Base-by-base conservation (phyloP, 768 basidiomycete genomes). In the Pleurotus ostreatus region DNA sequence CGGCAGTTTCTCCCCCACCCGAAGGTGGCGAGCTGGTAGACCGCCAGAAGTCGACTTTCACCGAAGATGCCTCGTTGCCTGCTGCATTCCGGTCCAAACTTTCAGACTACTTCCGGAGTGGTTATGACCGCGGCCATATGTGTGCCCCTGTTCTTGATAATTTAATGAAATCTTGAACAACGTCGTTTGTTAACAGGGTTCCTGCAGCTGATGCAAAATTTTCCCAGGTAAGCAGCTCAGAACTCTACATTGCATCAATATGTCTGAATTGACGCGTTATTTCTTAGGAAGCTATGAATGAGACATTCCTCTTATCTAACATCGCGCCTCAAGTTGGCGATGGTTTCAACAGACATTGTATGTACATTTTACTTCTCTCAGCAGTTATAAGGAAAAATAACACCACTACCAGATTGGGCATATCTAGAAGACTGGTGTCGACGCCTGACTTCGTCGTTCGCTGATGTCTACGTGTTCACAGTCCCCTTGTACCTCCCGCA, bases 81-180 rank as follows among this genome's bases (percentile, higher is more conserved):
- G 73, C 70, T 49, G 60, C 70, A 46, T 98, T 96, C 78, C 81
- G 95, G 16, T 88, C 95, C 0, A 86, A 81, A 59, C 72, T 98
- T 61, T 78, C 85, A 67, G 95, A 98, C 66, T 98, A 97, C 68
- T 93, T 94, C 69, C 79, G 79, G 58, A 96, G 94, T 66, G 94
- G 94, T 8, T 96, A 96, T 66, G 95, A 98, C 68, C 82, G 97
- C 11, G 96, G 96, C 49, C 96, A 99, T 72, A 98, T 98, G 96
- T 92, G 57, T 46, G 89, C 76, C 20, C 37, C 12, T 56, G 48
- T 44, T 15, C 9, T 55, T 44, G 5, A 30, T 15, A 18, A 15
- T 12, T 11, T n/a, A 37, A n/a, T 26, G 51, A 16, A 1, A 37
- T 8, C 22, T 26, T 49, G n/a, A 44, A 26, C 62, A 48, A 46